Percentiles rank a stretch among this genome's conserved stretches.
Evolutionary conservation across 2,329 filamentous ascomycete species (phyloP).

Genomic region (Eurotiales sp.): DNA sequence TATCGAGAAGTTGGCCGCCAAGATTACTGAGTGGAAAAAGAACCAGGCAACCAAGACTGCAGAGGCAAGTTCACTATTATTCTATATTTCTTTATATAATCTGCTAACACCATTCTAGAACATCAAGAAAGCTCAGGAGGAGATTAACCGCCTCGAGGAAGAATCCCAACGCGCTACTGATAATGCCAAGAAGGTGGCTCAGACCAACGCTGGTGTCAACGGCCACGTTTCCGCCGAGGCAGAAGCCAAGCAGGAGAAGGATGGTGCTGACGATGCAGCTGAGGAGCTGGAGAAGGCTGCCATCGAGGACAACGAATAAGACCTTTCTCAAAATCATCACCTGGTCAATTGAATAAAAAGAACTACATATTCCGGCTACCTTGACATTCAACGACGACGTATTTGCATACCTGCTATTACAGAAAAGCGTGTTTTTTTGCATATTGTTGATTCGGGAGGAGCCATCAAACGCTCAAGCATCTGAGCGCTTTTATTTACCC

Average conservation of each 20-base stretch:
- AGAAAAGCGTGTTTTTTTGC: conserved; percentile 7
- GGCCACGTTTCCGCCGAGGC: conserved; percentile 51
- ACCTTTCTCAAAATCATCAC: not conserved
- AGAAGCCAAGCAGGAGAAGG: conserved; percentile 55
- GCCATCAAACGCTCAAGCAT: not conserved
- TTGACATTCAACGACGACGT: not conserved
- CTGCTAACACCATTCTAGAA: conserved; percentile 60
- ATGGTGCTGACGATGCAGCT: conserved; percentile 55
- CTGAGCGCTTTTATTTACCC: conserved; percentile 5
- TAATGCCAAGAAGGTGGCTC: conserved; percentile 49
- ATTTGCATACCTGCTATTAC: not conserved
- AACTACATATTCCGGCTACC: conserved; percentile 1
- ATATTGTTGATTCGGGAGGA: conserved; percentile 8
- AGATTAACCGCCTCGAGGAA: conserved; percentile 77
- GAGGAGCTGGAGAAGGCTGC: conserved; percentile 59
- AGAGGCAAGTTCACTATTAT: conserved; percentile 62
- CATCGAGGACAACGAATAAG: conserved; percentile 53
- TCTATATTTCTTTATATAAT: conserved; percentile 4
- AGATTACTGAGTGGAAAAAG: conserved; percentile 85
- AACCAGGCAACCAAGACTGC: conserved; percentile 88
- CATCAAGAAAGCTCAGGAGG: conserved; percentile 91
- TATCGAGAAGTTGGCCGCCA: conserved; percentile 86
- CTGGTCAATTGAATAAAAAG: not conserved
- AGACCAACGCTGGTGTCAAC: conserved; percentile 51
- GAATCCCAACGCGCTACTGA: conserved; percentile 57